Conservation (phyloP, 73 alveolate genomes). For the Blepharisma stoltei region DNA sequence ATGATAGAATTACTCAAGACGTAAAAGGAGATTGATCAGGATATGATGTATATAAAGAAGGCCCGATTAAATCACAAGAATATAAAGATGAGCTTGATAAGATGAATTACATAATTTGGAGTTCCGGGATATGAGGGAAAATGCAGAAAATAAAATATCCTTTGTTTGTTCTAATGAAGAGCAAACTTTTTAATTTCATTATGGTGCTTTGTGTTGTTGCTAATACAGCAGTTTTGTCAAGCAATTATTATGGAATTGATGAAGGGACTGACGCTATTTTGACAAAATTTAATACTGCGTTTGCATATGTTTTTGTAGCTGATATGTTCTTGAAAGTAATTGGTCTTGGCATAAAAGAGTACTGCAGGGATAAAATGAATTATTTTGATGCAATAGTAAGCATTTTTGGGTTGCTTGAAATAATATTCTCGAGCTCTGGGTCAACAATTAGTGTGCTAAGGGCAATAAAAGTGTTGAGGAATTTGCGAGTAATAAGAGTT, state of each 20-base stretch:
- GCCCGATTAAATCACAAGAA: too few relatives aligned
- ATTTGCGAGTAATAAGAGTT: conserved; percentile 92
- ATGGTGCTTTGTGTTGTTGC: conserved; percentile 30
- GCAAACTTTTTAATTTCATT: neutral
- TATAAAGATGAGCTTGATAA: neutral
- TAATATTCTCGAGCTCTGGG: conserved; percentile 48
- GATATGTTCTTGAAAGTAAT: conserved; percentile 68
- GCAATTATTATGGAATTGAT: conserved; percentile 41
- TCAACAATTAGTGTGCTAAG: conserved; percentile 60
- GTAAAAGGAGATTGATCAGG: neutral
- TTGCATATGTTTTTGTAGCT: conserved; percentile 35
- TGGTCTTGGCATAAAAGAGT: conserved; percentile 59
- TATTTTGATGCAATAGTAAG: conserved; percentile 78
- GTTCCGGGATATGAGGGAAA: neutral
- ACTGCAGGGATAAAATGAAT: conserved; percentile 64
- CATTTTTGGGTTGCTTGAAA: conserved; percentile 75
- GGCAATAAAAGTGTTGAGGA: conserved; percentile 87
- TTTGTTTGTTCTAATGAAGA: neutral
- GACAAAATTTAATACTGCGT: neutral
- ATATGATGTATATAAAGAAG: neutral
- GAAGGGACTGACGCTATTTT: neutral
- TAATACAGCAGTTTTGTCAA: conserved; percentile 65
- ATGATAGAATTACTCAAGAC: neutral
- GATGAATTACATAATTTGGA: neutral
- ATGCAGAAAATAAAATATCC: conserved; percentile 32